Percentiles rank a stretch among this genome's conserved stretches.
Evolutionary conservation across 2,329 filamentous ascomycete genomes (phyloP).

Genomic region (Davidsoniella eucalypti): DNA sequence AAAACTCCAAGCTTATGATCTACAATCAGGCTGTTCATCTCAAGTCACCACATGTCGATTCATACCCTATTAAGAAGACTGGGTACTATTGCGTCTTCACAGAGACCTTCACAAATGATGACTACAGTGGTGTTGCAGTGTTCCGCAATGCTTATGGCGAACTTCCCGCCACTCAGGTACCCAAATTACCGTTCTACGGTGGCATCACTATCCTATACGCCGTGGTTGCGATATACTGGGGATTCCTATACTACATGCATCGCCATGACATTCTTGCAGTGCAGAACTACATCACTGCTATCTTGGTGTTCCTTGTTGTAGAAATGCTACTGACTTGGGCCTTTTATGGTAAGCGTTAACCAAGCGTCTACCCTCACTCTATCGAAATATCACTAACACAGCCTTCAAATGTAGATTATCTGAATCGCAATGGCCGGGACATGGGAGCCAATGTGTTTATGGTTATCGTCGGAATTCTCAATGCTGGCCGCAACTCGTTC

Average conservation of each 20-base stretch:
- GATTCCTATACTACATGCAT: constrained; percentile 88
- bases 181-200: constrained; percentile 93
- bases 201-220: constrained; percentile 88
- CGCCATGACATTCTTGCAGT: constrained; percentile 88
- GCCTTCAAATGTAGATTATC: constrained; percentile 47
- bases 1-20: constrained; percentile 54
- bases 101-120: constrained; percentile 45
- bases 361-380: neutral
- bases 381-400: constrained; percentile 18
- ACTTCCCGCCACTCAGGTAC: constrained; percentile 84
- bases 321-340: constrained; percentile 99
- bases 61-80: constrained; percentile 74
- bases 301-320: constrained; percentile 79
- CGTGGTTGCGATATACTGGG: constrained; percentile 75
- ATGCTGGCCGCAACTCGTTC: constrained; percentile 89
- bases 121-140: constrained; percentile 69
- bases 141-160: constrained; percentile 96
- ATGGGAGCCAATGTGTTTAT: constrained; percentile 70
- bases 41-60: constrained; percentile 55
- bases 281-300: constrained; percentile 98
- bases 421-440: constrained; percentile 79
- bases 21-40: constrained; percentile 69
- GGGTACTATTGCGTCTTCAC: constrained; percentile 93
- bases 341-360: constrained; percentile 54
- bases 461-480: constrained; percentile 80